Percentiles rank a stretch among this genome's conserved stretches.
Conservation (phyloP, 1,139 yeast genomes). For the Scheffersomyces segobiensis region DNA sequence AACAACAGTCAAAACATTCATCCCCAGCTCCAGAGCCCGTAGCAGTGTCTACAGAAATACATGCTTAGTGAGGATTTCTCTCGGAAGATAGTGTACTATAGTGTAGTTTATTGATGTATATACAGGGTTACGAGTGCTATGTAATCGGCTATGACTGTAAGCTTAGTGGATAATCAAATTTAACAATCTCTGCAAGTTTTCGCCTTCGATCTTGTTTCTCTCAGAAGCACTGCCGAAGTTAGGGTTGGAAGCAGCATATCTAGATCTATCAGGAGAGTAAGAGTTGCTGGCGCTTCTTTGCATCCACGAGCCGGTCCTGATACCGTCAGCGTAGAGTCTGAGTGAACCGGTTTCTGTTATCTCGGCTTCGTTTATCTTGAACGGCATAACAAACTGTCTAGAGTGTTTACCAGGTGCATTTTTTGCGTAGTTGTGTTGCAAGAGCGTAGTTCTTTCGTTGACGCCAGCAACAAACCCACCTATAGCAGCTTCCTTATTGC, state of each 20-base stretch:
- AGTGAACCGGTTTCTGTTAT: slow-evolving; percentile 38
- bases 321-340: slow-evolving; percentile 42
- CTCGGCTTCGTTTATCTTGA: slow-evolving; percentile 43
- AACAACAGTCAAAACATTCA: neutral
- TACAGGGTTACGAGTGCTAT: slow-evolving; percentile 6
- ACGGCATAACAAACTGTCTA: slow-evolving; percentile 48
- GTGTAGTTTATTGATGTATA: slow-evolving; percentile 5
- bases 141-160: neutral
- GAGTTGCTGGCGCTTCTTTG: slow-evolving; percentile 20
- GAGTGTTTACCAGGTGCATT: slow-evolving; percentile 45
- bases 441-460: slow-evolving; percentile 37
- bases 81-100: neutral
- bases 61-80: neutral
- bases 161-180: slow-evolving; percentile 24
- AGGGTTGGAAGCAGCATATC: slow-evolving; percentile 33
- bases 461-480: slow-evolving; percentile 69
- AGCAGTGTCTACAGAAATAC: neutral
- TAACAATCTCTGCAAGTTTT: slow-evolving; percentile 35
- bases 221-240: slow-evolving; percentile 34
- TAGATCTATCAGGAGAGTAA: slow-evolving; percentile 16
- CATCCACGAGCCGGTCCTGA: slow-evolving; percentile 45
- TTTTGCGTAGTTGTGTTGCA: slow-evolving; percentile 43
- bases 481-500: slow-evolving; percentile 57
- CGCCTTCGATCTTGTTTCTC: slow-evolving; percentile 36
- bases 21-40: neutral